A percentile compares a stretch with the other conserved stretches of the same genome.
phyloP scores from a whole-genome alignment of 305 asterid genomes.

The Caryopteris hybrid region DNA sequence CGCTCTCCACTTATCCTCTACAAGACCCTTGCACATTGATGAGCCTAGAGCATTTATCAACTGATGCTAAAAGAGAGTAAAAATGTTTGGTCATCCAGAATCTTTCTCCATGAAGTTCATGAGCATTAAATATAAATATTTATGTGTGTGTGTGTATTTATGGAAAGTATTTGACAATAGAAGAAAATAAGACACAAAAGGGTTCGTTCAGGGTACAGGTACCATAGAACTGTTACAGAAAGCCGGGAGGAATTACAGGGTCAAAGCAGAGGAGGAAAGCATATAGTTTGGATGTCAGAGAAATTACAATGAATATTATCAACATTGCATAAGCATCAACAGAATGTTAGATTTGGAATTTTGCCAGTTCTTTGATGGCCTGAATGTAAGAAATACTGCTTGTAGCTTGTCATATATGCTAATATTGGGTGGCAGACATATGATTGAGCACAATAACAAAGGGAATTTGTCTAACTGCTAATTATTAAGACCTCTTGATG shows the following conservation, averaged over 20 bases:
- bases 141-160: no score
- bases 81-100: background rate
- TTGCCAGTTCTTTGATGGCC: background rate
- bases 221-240: background rate
- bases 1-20: no score
- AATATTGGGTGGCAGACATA: no score
- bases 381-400: no score
- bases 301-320: background rate
- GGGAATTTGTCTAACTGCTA: no score
- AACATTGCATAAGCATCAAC: background rate
- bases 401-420: no score
- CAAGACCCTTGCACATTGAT: no score
- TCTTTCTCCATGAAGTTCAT: background rate
- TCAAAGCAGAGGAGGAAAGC: background rate
- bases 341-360: background rate
- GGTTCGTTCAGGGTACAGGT: background rate
- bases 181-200: background rate
- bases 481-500: no score
- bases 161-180: background rate
- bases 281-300: background rate
- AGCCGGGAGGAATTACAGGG: background rate
- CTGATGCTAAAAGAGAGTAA: background rate
- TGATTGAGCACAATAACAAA: no score
- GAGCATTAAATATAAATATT: background rate
- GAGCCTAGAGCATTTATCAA: no score